These are phyloP conservation scores for Phytophthora tentaculata DNA, from an alignment of 352 stramenopile species.

Conservation along the genomic window DNA sequence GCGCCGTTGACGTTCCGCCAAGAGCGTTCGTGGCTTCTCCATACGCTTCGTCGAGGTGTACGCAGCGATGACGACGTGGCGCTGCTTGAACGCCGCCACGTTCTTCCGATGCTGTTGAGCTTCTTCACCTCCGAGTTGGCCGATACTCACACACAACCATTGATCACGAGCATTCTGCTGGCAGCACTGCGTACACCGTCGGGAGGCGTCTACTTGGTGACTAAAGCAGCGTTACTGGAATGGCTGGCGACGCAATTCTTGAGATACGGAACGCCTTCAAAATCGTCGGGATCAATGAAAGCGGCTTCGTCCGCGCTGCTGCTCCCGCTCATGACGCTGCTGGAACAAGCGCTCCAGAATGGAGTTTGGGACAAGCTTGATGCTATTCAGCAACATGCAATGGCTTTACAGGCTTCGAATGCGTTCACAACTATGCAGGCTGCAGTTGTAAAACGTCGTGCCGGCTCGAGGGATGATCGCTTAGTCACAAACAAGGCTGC, in stretches of 20 bases:
- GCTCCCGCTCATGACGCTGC: conserved; percentile 47
- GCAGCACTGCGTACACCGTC: conserved; percentile 52
- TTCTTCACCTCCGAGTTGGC: conserved; percentile 82
- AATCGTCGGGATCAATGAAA: conserved; percentile 21
- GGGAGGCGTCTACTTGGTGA: conserved; percentile 61
- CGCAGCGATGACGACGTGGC: conserved; percentile 68
- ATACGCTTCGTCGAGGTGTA: conserved; percentile 74
- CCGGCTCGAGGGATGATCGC: conserved; percentile 17
- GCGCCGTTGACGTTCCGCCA: conserved; percentile 76
- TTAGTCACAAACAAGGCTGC: conserved; percentile 29
- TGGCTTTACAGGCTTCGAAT: conserved; percentile 46
- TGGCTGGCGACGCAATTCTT: conserved; percentile 62
- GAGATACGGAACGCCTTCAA: conserved; percentile 11
- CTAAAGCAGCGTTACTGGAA: conserved; percentile 67
- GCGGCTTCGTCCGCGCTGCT: conserved; percentile 36
- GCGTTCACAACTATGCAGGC: conserved; percentile 47
- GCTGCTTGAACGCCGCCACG: conserved; percentile 78
- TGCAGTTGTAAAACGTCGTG: conserved; percentile 7
- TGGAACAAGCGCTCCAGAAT: conserved; percentile 32
- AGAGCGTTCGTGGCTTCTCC: conserved; percentile 85
- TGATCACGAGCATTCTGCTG: conserved; percentile 70
- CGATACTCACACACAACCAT: conserved; percentile 77
- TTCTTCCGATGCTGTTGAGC: conserved; percentile 82
- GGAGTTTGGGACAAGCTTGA: conserved; percentile 45
- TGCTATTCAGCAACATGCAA: conserved; percentile 39